Evolutionary conservation across 352 stramenopile genomes (phyloP).

Genomic region (Globisporangium abappressorium): DNA sequence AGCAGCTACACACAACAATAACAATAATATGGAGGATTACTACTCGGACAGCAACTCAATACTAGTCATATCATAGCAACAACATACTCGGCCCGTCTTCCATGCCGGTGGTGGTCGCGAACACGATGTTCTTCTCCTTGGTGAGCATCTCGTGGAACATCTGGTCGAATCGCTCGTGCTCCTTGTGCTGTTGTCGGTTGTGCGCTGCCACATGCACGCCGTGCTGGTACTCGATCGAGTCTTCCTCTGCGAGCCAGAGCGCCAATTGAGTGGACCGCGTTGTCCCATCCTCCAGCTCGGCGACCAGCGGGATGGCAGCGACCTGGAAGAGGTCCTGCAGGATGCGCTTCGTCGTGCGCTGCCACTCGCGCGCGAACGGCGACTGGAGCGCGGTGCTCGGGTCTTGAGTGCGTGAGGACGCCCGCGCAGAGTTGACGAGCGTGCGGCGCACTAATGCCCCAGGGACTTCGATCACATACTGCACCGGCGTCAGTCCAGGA

Average conservation of each 20-base stretch:
- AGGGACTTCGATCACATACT: constrained; percentile 55
- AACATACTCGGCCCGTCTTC: constrained; percentile 64
- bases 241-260: constrained; percentile 49
- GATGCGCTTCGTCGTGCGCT: constrained; percentile 57
- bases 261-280: constrained; percentile 35
- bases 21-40: background rate
- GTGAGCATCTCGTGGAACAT: constrained; percentile 62
- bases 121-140: constrained; percentile 76
- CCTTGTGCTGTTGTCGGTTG: constrained; percentile 38
- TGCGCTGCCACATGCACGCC: constrained; percentile 33
- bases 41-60: background rate
- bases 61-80: background rate
- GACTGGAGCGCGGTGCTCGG: constrained; percentile 33
- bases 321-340: constrained; percentile 59
- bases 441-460: constrained; percentile 51
- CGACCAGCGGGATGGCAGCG: constrained; percentile 45
- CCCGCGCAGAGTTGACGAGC: constrained; percentile 35
- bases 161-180: constrained; percentile 57
- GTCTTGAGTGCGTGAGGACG: constrained; percentile 16
- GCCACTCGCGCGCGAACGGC: constrained; percentile 65
- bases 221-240: constrained; percentile 31
- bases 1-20: constrained; percentile 17
- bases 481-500: constrained; percentile 11
- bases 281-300: constrained; percentile 15
- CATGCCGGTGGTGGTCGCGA: constrained; percentile 61